These are phyloP conservation scores for Penicillium cataractarum DNA, from an alignment of 495 filamentous ascomycete genomes.

Conservation along the genomic window DNA sequence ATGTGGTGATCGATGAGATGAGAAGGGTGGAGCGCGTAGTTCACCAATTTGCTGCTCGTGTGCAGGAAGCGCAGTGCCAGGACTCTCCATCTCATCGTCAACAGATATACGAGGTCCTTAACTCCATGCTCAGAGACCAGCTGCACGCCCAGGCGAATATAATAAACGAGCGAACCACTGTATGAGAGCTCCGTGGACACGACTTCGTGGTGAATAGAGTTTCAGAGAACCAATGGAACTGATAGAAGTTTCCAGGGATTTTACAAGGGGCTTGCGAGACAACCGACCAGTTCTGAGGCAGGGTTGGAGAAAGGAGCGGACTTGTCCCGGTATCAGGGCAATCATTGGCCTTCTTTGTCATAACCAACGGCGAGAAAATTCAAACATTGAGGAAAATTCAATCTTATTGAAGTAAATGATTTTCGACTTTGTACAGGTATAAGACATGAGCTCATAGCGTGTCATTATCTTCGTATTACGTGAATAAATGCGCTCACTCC, in stretches of 20 bases:
- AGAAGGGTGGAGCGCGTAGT: neutral
- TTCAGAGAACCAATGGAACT: neutral
- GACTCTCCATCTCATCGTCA: neutral
- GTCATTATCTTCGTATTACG: too few relatives aligned
- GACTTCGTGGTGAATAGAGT: neutral
- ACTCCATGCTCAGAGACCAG: slow-evolving; percentile 2
- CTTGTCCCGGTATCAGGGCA: too few relatives aligned
- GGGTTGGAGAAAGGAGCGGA: too few relatives aligned
- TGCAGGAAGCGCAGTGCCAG: slow-evolving; percentile 4
- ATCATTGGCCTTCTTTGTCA: too few relatives aligned
- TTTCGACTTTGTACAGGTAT: neutral
- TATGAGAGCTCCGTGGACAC: neutral
- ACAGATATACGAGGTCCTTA: slow-evolving; percentile 2
- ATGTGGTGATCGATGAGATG: slow-evolving; percentile 5
- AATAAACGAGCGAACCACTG: neutral
- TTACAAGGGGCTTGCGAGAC: neutral
- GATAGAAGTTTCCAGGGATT: neutral
- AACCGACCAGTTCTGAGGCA: too few relatives aligned
- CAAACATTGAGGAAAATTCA: neutral
- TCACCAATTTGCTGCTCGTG: neutral
- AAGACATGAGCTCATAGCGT: neutral
- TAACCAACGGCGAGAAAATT: neutral
- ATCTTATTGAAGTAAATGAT: neutral
- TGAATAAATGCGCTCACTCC: slow-evolving; percentile 17
- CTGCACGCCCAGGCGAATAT: slow-evolving; percentile 1